Base-by-base conservation (phyloP, 441 rosid species). In the Eruca vesicaria region DNA sequence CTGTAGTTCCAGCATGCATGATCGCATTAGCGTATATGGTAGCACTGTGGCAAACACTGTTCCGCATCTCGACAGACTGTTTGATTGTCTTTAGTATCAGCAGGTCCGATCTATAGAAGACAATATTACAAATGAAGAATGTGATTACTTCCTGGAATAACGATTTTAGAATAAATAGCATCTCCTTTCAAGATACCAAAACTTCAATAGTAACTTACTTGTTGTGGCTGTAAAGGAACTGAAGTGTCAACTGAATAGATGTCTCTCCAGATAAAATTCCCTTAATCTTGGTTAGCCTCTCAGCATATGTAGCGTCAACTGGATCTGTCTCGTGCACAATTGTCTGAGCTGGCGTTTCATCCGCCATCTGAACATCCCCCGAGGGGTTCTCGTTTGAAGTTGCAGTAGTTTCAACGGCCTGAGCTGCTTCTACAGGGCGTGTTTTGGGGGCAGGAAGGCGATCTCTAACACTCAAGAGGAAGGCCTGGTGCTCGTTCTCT, bases 1-100 rank as follows among this genome's bases (percentile, higher is more conserved):
- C 97, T 19, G 99, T 96, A 48, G 99, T 96, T 71, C 99, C 98
- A 83, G 99, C 99, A 84, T 93, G 99, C 98, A 96, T 96, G 69
- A 96, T 86, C 18, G 99, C 99, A 83, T 96, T 91, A 45, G 99
- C 93, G 81, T 91, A 91, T 68, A 96, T 96, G 66, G 98, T 96
- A 26, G 98, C 99, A 75, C 98, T 93, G 69, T 96, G 99, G 71
- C 98, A 96, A 53, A 96, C 97, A 74, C 99, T 93, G 78, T 96
- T 93, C 80, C 99, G 86, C 94, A 96, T 90, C 83, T 96, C 98
- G 53, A 96, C 93, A 48, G 97, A 96, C 86, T 96, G 99, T 81
- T 96, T 93, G 62, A 96, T 91, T 48, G 96, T 91, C 88, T 96
- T 93, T 76, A 91, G 82, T 63, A 96, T 93, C 71, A 96, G 88